These are phyloP conservation scores for Populus pruinosa DNA, from an alignment of 345 rosid genomes.

Conservation along the genomic window DNA sequence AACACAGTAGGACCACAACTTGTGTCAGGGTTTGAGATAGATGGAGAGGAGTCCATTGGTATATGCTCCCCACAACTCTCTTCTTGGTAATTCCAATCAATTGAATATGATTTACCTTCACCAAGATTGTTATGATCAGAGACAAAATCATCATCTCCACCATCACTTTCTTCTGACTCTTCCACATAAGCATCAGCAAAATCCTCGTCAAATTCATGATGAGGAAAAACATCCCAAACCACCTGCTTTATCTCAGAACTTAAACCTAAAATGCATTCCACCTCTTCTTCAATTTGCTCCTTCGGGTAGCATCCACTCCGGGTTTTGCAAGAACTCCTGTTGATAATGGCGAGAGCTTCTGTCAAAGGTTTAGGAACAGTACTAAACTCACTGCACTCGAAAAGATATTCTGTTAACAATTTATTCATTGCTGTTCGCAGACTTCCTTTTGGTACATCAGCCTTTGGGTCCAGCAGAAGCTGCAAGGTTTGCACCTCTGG, in stretches of 20 bases:
- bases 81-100: constrained; percentile 30
- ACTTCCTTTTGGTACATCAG: constrained; percentile 36
- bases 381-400: constrained; percentile 66
- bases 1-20: constrained; percentile 8
- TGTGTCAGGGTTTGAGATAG: constrained; percentile 5
- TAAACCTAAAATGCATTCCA: constrained; percentile 59
- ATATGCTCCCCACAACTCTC: constrained; percentile 61
- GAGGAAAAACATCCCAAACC: constrained; percentile 57
- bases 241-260: constrained; percentile 74
- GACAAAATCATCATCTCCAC: constrained; percentile 39
- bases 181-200: constrained; percentile 72
- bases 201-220: constrained; percentile 50
- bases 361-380: constrained; percentile 53
- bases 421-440: constrained; percentile 54
- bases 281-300: constrained; percentile 59
- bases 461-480: constrained; percentile 49
- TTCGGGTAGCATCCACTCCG: constrained; percentile 26
- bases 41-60: constrained; percentile 15
- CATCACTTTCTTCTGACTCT: constrained; percentile 51
- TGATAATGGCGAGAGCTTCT: constrained; percentile 60
- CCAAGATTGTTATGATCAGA: neutral
- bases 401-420: constrained; percentile 61
- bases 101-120: constrained; percentile 17
- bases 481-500: constrained; percentile 52
- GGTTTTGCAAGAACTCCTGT: constrained; percentile 32